Evolutionary conservation across 306 rosid genomes (phyloP).

Genomic region (Acacia melanoxylon): DNA sequence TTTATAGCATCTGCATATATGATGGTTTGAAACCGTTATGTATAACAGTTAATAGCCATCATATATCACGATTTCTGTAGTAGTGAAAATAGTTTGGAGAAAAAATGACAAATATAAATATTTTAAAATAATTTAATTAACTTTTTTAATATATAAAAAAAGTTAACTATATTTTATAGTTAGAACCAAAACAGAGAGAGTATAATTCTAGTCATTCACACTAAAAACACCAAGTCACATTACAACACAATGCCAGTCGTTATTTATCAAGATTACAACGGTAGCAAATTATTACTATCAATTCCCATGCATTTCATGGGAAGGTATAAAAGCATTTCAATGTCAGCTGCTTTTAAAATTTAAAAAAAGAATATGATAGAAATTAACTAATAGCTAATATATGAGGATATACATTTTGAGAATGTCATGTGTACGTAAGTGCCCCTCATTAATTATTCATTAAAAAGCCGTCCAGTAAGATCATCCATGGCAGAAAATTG

Average conservation of each 20-base stretch:
- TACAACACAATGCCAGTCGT: slow-evolving; percentile 8
- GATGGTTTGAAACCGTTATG: too few relatives aligned
- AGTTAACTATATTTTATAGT: too few relatives aligned
- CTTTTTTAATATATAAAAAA: too few relatives aligned
- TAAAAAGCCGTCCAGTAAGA: slow-evolving; percentile 51
- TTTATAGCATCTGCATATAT: too few relatives aligned
- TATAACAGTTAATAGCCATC: too few relatives aligned
- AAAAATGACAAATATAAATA: too few relatives aligned
- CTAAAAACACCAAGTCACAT: not conserved
- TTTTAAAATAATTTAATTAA: too few relatives aligned
- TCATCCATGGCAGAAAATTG: slow-evolving; percentile 74
- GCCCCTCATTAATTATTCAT: slow-evolving; percentile 39
- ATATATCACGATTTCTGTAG: too few relatives aligned
- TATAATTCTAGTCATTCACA: not conserved
- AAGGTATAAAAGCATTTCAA: slow-evolving; percentile 20
- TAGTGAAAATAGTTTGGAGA: too few relatives aligned
- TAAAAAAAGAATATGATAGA: slow-evolving; percentile 36
- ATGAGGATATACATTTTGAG: slow-evolving; percentile 35
- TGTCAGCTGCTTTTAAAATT: slow-evolving; percentile 41
- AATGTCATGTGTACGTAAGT: slow-evolving; percentile 15
- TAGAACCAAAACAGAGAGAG: too few relatives aligned
- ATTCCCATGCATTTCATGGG: not conserved
- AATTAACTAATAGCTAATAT: slow-evolving; percentile 27
- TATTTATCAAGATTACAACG: slow-evolving; percentile 39
- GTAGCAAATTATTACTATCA: slow-evolving; percentile 31